phyloP scores from a whole-genome alignment of 345 rosid genomes.

The Cardamine resedifolia region DNA sequence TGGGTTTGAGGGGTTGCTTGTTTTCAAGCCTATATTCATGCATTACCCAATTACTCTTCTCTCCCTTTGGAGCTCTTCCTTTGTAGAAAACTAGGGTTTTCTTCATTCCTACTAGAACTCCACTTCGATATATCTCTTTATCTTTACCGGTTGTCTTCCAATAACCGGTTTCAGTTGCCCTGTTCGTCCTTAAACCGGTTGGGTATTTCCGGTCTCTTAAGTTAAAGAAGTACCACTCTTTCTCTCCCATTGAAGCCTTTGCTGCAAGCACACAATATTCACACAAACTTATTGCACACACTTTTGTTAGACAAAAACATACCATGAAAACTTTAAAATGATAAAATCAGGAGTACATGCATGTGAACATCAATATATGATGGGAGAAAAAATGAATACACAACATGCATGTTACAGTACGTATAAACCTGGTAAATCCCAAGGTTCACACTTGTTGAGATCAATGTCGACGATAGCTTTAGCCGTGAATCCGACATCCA shows the following conservation, averaged over 20 bases:
- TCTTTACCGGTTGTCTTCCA: conserved; percentile 96
- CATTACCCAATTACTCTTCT: conserved; percentile 85
- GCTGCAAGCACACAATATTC: conserved; percentile 35
- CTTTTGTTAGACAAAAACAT: background rate
- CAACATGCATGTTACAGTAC: conserved; percentile 35
- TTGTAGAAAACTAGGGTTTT: conserved; percentile 86
- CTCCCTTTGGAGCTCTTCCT: conserved; percentile 91
- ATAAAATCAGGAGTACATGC: background rate
- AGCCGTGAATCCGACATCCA: conserved; percentile 66
- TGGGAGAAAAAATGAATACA: background rate
- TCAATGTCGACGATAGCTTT: conserved; percentile 76
- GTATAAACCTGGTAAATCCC: conserved; percentile 84
- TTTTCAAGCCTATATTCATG: conserved; percentile 82
- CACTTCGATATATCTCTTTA: conserved; percentile 64
- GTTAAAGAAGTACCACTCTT: conserved; percentile 82
- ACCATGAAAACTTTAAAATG: background rate
- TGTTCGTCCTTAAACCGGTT: conserved; percentile 80
- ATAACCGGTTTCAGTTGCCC: conserved; percentile 81
- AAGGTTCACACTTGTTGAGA: conserved; percentile 88
- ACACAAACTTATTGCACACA: background rate
- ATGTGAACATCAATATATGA: background rate
- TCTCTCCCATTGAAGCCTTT: conserved; percentile 86
- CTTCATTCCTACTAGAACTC: conserved; percentile 76
- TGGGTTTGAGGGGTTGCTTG: conserved; percentile 57
- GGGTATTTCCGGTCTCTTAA: conserved; percentile 82